Evolutionary conservation across 164 flowering plant genomes (phyloP).

Genomic region (Tetrastigma voinierianum): DNA sequence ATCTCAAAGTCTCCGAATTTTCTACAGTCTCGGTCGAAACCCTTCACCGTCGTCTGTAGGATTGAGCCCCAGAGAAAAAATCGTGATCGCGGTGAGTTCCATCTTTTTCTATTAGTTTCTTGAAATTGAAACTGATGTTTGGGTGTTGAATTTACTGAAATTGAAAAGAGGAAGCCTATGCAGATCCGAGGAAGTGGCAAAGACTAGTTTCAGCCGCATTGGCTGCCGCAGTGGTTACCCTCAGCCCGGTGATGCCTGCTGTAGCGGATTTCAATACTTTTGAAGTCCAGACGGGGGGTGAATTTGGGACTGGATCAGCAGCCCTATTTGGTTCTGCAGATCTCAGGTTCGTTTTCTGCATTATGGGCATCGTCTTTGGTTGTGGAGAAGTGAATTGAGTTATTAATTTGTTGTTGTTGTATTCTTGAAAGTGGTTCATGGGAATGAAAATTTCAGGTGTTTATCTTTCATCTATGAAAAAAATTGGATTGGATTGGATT

Average conservation of each 20-base stretch:
- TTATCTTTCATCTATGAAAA: neutral
- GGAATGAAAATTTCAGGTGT: conserved; percentile 94
- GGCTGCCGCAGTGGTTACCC: conserved; percentile 60
- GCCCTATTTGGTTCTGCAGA: conserved; percentile 96
- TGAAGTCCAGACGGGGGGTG: conserved; percentile 84
- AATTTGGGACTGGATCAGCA: conserved; percentile 96
- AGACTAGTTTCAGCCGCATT: conserved; percentile 58
- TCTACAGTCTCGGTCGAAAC: conserved; percentile 3
- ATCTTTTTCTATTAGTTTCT: neutral
- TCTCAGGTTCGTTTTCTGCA: conserved; percentile 43
- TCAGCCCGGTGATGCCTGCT: conserved; percentile 50
- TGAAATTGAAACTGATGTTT: too few relatives aligned
- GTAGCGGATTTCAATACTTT: conserved; percentile 88
- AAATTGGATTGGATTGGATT: too few relatives aligned
- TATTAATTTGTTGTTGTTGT: conserved; percentile 2
- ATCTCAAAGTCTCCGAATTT: conserved; percentile 4
- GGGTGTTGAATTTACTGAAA: too few relatives aligned
- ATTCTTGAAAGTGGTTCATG: conserved; percentile 83
- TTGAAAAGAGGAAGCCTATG: neutral
- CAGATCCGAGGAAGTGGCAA: conserved; percentile 53
- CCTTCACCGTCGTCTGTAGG: conserved; percentile 9
- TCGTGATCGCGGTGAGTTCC: conserved; percentile 5
- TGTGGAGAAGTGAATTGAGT: too few relatives aligned
- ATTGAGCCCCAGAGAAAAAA: neutral
- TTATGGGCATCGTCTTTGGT: too few relatives aligned